Base-by-base conservation (phyloP, 495 filamentous ascomycete genomes). In the Penicillium silybi region DNA sequence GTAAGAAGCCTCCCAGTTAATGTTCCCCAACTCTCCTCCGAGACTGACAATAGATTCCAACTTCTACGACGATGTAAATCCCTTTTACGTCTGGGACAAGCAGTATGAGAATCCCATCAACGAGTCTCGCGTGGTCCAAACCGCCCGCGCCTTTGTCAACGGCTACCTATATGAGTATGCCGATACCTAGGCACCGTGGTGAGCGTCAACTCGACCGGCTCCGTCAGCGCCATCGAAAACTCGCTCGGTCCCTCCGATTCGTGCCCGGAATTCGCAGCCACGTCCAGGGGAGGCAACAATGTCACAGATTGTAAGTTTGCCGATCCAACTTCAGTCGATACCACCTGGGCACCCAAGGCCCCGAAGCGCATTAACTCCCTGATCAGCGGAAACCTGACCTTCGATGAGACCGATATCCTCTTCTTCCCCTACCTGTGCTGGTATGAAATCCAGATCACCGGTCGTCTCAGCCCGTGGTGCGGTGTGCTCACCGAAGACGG, bases 351-450 rank as follows among this genome's bases (percentile, higher is more conserved):
- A 0, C 80, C 81, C 0, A 70, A 73, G 6, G 72, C 79, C 34
- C 66, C 71, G 15, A 59, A 69, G 27, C 75, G 80, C 2, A 58
- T 85, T 27, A 77, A 81, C 47, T 52, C 49, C 3, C 41, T 78
- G 41, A 62, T 84, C 38, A 50, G 58, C 13, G 79, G 80, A 1
- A 70, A 76, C 45, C 64, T 83, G 16, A 73, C 71, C 18, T 71
- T 84, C 50, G 70, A 64, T 4, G 65, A 75, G 46, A 60, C 60
- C 17, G 79, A 84, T 49, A 68, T 82, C 17, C 64, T 57, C 18
- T 69, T 76, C 45, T 79, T 85, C 55, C 80, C 82, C 0, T 82
- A 83, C 45, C 63, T 85, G 5, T 85, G 82, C 56, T 81, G 76
- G 8, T 84, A 82, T 44, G 82, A 85, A 54, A 76, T 72, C 6